Evolutionary conservation across 2,329 filamentous ascomycete genomes (phyloP), one percentile per base, ranked within the genome.

Genomic region (Penicillium hordei): DNA sequence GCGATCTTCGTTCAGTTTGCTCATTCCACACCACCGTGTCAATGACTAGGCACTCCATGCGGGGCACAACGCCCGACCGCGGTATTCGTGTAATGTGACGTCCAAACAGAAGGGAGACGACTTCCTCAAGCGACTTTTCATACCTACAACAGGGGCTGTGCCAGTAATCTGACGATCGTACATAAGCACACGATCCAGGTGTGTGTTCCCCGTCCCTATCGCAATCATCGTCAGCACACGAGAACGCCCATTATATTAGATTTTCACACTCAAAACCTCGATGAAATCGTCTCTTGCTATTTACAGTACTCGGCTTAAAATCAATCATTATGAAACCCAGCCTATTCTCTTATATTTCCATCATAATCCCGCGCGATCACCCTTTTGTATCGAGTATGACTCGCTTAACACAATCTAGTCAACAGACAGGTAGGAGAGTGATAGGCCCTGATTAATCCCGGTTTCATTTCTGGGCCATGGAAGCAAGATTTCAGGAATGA

Each of bases 91-190:
- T 25, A 55, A 45, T 9, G 48, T 63, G 23, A 57, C 59, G 40
- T 61, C 55, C 17, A 60, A 46, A 48, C 60, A 59, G 10, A 62
- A 53, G 48, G 64, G 59, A 4, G 56, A 19, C 56, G 25, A 60
- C 43, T 3, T 33, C 27, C 17, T 48, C 59, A 8, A 3, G 36
- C 23, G 1, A 5, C 19, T 8, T 46, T 52, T 21, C 49, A 36
- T 15, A 64, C 55, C 61, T 40, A 59, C 33, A 9, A 62, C 33
- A 9, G 48, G 55, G 9, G 53, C 59, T 1, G 43, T 62, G 31
- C 53, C 53, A 8, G 55, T 48, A 43, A 59, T 43, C 12, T 50
- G 25, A 13, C 46, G 46, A 23, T 56, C 19, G 21, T 57, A 43
- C 27, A 39, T 29, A 6, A 52, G 8, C 27, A 29, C 54, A 10